Percentiles rank a stretch among this genome's conserved stretches.
Evolutionary conservation across 2,329 filamentous ascomycete species (phyloP).

Genomic region (Ampelomyces quisqualis): DNA sequence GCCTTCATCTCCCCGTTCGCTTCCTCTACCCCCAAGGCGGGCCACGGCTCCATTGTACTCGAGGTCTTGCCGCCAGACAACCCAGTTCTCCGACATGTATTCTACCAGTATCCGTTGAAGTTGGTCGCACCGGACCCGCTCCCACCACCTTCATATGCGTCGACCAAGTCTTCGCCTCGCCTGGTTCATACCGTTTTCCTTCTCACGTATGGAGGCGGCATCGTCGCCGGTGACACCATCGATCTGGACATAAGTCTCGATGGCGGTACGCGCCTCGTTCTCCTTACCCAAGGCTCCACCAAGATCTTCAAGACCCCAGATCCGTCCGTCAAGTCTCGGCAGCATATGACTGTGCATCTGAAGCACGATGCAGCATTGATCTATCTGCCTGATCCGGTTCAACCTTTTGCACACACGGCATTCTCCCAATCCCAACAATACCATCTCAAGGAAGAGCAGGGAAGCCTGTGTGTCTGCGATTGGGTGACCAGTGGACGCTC

Average conservation of each 20-base stretch:
- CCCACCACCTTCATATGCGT: slow-evolving; percentile 51
- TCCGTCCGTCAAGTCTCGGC: slow-evolving; percentile 48
- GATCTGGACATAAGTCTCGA: slow-evolving; percentile 69
- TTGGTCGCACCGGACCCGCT: slow-evolving; percentile 77
- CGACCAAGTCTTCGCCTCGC: slow-evolving; percentile 24
- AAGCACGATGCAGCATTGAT: slow-evolving; percentile 54
- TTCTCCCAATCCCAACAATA: slow-evolving; percentile 87
- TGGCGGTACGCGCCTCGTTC: slow-evolving; percentile 62
- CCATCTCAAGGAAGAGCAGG: slow-evolving; percentile 51
- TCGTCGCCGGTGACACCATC: slow-evolving; percentile 84
- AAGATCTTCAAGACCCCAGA: slow-evolving; percentile 86
- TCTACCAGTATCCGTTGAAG: slow-evolving; percentile 93
- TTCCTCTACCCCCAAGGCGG: slow-evolving; percentile 69
- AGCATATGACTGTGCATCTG: slow-evolving; percentile 53
- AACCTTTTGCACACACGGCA: slow-evolving; percentile 80
- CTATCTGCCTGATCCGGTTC: slow-evolving; percentile 85
- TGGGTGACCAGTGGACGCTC: slow-evolving; percentile 90
- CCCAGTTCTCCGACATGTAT: slow-evolving; percentile 71
- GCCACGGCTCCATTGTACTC: slow-evolving; percentile 75
- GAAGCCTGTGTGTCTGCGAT: slow-evolving; percentile 76
- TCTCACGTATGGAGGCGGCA: slow-evolving; percentile 89
- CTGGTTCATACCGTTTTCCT: slow-evolving; percentile 80
- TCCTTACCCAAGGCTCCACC: slow-evolving; percentile 73
- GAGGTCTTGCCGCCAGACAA: slow-evolving; percentile 69
- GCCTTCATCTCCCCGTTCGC: slow-evolving; percentile 68